These are phyloP conservation scores for Podospora sp. DNA, from an alignment of 495 filamentous ascomycete species.

Conservation along the genomic window DNA sequence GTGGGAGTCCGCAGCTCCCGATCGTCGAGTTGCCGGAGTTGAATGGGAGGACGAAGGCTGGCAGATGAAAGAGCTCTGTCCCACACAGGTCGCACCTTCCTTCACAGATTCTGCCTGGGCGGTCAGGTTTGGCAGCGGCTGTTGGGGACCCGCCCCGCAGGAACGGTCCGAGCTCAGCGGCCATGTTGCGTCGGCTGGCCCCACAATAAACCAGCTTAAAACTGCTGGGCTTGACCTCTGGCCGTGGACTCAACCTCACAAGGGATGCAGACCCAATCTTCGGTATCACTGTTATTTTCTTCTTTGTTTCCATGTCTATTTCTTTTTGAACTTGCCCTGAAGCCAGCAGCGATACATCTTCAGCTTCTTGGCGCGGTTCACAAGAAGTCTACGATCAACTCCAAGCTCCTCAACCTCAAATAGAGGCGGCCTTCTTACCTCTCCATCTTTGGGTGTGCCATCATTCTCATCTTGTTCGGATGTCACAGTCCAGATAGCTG, in stretches of 20 bases:
- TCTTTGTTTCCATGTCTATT: conserved; percentile 38
- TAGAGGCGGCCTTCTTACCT: conserved; percentile 25
- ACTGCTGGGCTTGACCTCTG: too few relatives aligned
- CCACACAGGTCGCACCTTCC: neutral
- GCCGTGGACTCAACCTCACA: neutral
- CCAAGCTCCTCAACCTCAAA: conserved; percentile 79
- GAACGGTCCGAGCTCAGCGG: neutral
- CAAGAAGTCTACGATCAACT: conserved; percentile 81
- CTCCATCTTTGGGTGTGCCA: conserved; percentile 28
- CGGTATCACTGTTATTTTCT: neutral
- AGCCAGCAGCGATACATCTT: conserved; percentile 99
- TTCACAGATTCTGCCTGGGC: conserved; percentile 18
- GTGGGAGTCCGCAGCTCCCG: neutral
- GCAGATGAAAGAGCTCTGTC: neutral
- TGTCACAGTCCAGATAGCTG: conserved; percentile 70
- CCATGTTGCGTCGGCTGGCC: neutral
- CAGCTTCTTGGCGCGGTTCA: conserved; percentile 84
- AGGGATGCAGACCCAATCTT: neutral
- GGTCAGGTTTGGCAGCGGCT: conserved; percentile 12
- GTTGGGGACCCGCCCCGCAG: neutral
- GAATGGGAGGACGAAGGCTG: neutral
- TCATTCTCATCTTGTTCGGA: conserved; percentile 11
- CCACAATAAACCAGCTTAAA: neutral
- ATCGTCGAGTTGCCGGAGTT: neutral
- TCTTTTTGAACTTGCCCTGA: conserved; percentile 86